Evolutionary conservation across 2,329 filamentous ascomycete genomes (phyloP).

Genomic region (Zymoseptoria crescenta): DNA sequence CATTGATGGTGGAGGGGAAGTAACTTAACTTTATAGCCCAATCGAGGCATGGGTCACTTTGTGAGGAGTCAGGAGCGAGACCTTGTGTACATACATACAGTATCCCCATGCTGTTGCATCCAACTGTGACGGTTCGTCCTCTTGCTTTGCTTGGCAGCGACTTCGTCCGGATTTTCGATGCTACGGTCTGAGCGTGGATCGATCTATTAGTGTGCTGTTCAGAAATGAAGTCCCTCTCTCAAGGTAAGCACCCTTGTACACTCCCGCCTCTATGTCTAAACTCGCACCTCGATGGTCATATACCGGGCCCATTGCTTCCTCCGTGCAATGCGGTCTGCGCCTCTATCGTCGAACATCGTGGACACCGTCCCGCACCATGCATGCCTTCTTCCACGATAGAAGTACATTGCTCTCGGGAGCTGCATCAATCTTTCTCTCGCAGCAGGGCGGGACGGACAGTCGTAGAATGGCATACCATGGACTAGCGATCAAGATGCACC

Average conservation of each 20-base stretch:
- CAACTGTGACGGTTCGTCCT: neutral
- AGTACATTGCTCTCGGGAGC: neutral
- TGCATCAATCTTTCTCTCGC: slow-evolving; percentile 1
- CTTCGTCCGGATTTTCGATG: neutral
- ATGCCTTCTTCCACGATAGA: neutral
- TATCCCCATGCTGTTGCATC: neutral
- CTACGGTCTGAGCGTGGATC: neutral
- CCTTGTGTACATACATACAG: neutral
- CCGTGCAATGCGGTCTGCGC: neutral
- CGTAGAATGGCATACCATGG: neutral
- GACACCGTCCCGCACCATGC: neutral
- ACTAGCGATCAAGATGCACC: neutral
- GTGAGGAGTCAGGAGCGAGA: neutral
- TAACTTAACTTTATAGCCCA: neutral
- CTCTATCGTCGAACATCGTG: neutral
- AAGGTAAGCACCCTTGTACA: neutral
- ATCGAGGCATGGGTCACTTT: neutral
- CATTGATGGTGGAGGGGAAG: neutral
- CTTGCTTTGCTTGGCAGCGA: neutral
- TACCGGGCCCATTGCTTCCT: neutral
- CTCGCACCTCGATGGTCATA: neutral
- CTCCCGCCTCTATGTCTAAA: neutral
- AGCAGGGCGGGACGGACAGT: neutral
- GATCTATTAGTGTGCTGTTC: neutral
- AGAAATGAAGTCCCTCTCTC: neutral